phyloP scores from a whole-genome alignment of 176 grass and related monocot genomes.

The Oryza glumipatula region DNA sequence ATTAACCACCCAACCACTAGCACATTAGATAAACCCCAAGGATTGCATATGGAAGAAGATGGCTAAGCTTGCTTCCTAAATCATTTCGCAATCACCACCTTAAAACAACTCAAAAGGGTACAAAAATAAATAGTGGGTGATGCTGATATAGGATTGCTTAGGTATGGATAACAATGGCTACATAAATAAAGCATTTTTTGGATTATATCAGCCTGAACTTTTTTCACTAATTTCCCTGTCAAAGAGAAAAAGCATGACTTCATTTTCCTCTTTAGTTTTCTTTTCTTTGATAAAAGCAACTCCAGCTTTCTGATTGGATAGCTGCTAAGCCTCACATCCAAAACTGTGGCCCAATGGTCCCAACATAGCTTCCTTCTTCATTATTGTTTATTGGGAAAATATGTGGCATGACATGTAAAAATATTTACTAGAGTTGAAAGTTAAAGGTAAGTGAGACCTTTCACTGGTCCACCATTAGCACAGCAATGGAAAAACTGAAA shows the following conservation, averaged over 20 bases:
- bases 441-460: not conserved
- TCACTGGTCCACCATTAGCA: not conserved
- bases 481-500: not conserved
- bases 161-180: slow-evolving; percentile 21
- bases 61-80: slow-evolving; percentile 10
- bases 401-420: not conserved
- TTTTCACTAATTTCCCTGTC: slow-evolving; percentile 36
- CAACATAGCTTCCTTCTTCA: not conserved
- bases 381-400: not conserved
- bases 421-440: not conserved
- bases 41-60: not conserved
- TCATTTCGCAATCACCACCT: not conserved
- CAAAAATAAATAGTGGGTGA: slow-evolving; percentile 17
- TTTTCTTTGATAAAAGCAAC: slow-evolving; percentile 27
- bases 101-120: not conserved
- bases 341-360: slow-evolving; percentile 13
- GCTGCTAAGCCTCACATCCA: not conserved
- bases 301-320: slow-evolving; percentile 4
- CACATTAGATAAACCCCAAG: slow-evolving; percentile 9
- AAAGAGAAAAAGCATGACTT: not conserved
- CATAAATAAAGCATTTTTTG: not conserved
- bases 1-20: not conserved
- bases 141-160: slow-evolving; percentile 34
- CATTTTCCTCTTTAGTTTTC: slow-evolving; percentile 14
- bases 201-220: slow-evolving; percentile 1